Percentiles rank a stretch among this genome's conserved stretches.
These are phyloP conservation scores for Harringtonia aguacate DNA, from an alignment of 2,329 filamentous ascomycete genomes.

Conservation along the genomic window DNA sequence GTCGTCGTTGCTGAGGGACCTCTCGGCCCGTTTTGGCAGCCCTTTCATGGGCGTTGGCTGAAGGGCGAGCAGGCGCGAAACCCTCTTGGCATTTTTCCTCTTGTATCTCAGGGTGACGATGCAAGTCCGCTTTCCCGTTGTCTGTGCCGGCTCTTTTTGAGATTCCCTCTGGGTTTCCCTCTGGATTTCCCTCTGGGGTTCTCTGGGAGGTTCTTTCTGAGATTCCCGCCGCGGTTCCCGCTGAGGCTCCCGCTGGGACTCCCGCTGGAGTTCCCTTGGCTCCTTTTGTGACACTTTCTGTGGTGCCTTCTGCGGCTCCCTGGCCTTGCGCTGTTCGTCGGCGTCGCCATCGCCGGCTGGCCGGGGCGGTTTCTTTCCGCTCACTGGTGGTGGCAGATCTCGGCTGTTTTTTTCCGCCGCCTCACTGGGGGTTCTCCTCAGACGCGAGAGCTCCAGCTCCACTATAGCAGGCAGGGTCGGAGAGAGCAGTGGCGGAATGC, in stretches of 20 bases:
- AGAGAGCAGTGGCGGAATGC: slow-evolving; percentile 41
- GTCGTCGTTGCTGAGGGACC: slow-evolving; percentile 30
- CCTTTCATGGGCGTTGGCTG: slow-evolving; percentile 26
- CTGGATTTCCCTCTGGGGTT: background rate
- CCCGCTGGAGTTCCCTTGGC: background rate
- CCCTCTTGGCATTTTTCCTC: slow-evolving; percentile 31
- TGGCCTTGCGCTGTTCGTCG: background rate
- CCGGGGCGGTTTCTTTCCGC: slow-evolving; percentile 24
- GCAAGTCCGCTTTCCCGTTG: slow-evolving; percentile 9
- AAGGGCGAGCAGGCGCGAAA: slow-evolving; percentile 35
- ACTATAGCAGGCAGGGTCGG: slow-evolving; percentile 43
- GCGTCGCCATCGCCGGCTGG: slow-evolving; percentile 12
- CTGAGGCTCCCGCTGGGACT: slow-evolving; percentile 7
- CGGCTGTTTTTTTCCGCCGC: slow-evolving; percentile 15
- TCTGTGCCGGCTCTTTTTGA: background rate
- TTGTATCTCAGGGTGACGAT: slow-evolving; percentile 39
- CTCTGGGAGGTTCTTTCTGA: background rate
- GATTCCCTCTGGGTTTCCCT: background rate
- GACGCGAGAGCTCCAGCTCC: slow-evolving; percentile 32
- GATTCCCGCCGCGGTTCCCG: background rate
- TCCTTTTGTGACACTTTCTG: background rate
- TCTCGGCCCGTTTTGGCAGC: slow-evolving; percentile 25
- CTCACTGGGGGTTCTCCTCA: slow-evolving; percentile 18
- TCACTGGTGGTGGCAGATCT: slow-evolving; percentile 20
- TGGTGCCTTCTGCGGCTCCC: background rate